phyloP scores from a whole-genome alignment of 1,284 basidiomycete species.

The Austroboletus novae-zelandiae region DNA sequence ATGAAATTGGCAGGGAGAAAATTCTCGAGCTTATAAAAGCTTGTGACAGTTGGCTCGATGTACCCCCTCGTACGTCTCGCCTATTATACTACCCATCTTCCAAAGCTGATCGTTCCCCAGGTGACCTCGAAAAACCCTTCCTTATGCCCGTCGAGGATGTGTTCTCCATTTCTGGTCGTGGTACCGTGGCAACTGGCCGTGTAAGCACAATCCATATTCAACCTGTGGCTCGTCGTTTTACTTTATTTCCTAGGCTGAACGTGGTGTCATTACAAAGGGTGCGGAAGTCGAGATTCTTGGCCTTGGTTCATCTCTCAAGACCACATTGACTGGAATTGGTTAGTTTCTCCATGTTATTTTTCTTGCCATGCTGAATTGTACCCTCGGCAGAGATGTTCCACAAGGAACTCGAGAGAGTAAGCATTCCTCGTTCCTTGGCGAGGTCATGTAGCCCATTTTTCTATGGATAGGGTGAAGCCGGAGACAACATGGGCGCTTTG shows the following conservation, averaged over 20 bases:
- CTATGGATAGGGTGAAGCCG: conserved; percentile 78
- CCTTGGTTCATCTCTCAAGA: conserved; percentile 83
- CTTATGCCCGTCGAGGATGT: conserved; percentile 97
- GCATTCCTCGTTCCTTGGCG: conserved; percentile 14
- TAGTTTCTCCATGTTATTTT: conserved; percentile 24
- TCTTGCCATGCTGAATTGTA: conserved; percentile 7
- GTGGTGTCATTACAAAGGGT: conserved; percentile 91
- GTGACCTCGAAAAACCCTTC: conserved; percentile 98
- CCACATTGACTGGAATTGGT: conserved; percentile 95
- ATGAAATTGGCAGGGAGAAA: conserved; percentile 79
- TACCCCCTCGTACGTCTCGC: conserved; percentile 75
- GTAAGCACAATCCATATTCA: conserved; percentile 35
- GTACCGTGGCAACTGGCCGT: conserved; percentile 95
- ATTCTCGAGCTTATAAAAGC: conserved; percentile 84
- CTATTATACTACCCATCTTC: neutral
- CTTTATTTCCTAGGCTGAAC: conserved; percentile 68
- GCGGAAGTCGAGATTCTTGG: conserved; percentile 95
- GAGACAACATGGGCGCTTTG: conserved; percentile 99
- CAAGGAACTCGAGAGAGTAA: conserved; percentile 94
- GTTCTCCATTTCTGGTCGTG: conserved; percentile 98
- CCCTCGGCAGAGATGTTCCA: conserved; percentile 90
- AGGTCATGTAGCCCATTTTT: conserved; percentile 1
- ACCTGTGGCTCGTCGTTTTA: conserved; percentile 3
- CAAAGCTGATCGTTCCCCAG: conserved; percentile 35
- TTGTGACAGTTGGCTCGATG: conserved; percentile 94